These are phyloP conservation scores for Cucurbita argyrosperma DNA, from an alignment of 306 rosid genomes.

Conservation along the genomic window DNA sequence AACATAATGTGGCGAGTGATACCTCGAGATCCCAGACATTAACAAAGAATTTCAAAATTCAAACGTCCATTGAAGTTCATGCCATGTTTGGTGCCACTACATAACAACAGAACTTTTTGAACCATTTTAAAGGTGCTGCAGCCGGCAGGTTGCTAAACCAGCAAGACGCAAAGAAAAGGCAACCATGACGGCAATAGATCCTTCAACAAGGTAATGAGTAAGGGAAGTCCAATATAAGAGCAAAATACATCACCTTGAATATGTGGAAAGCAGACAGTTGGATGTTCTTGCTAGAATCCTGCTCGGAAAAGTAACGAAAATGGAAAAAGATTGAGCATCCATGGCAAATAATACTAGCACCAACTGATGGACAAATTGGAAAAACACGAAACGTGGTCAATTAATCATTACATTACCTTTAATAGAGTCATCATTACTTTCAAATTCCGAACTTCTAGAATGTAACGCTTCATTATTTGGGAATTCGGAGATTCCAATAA, in stretches of 20 bases:
- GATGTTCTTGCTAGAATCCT: slow-evolving; percentile 95
- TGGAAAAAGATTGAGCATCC: slow-evolving; percentile 10
- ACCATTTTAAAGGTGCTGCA: not conserved
- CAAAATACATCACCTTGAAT: slow-evolving; percentile 52
- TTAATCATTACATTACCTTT: slow-evolving; percentile 34
- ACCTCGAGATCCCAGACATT: not conserved
- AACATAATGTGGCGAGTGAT: not conserved
- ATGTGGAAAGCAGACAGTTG: slow-evolving; percentile 92
- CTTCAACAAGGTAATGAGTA: not conserved
- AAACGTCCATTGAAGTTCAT: not conserved
- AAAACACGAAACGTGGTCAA: not conserved
- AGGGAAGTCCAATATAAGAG: not conserved
- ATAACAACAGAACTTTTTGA: not conserved
- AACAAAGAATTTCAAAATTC: no score
- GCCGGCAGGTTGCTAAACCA: not conserved
- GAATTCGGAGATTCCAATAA: slow-evolving; percentile 80
- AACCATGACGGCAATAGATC: not conserved
- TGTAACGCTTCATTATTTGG: slow-evolving; percentile 83
- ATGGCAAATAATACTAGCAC: slow-evolving; percentile 1
- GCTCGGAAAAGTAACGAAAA: slow-evolving; percentile 16
- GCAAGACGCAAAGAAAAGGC: not conserved
- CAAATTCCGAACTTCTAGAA: slow-evolving; percentile 65
- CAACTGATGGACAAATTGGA: not conserved
- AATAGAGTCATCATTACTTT: slow-evolving; percentile 83
- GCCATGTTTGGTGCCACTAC: not conserved